A percentile compares a stretch with the other conserved stretches of the same genome.
Evolutionary conservation across 139 green algal species (phyloP).

Genomic region (Prasinococcaceae sp.): DNA sequence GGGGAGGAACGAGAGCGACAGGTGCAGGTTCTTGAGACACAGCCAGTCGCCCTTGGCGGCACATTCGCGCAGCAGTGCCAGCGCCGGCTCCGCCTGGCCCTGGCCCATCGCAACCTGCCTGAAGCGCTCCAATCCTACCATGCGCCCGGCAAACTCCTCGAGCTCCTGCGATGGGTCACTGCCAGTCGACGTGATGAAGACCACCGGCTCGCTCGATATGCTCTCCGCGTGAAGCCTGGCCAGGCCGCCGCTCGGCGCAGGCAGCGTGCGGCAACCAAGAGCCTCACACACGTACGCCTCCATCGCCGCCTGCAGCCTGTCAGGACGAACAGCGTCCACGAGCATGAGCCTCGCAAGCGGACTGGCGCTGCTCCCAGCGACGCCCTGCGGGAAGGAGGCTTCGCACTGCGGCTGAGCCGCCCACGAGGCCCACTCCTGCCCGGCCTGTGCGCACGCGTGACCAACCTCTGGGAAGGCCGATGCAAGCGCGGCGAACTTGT

Average conservation of each 20-base stretch:
- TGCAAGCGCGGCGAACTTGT: too few relatives aligned
- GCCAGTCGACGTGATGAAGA: conserved; percentile 58
- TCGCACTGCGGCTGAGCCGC: too few relatives aligned
- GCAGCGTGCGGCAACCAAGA: conserved; percentile 33
- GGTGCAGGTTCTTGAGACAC: conserved; percentile 71
- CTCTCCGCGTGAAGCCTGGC: not conserved
- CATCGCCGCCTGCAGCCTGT: conserved; percentile 41
- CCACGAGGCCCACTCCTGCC: too few relatives aligned
- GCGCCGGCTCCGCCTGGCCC: conserved; percentile 48
- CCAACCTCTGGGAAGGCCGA: too few relatives aligned
- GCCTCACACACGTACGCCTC: conserved; percentile 25
- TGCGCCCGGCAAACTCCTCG: conserved; percentile 32
- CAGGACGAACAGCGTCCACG: conserved; percentile 31
- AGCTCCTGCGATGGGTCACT: conserved; percentile 63
- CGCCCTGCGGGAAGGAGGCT: too few relatives aligned
- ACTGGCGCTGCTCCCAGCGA: not conserved
- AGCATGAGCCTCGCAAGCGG: conserved; percentile 44
- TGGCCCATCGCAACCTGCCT: conserved; percentile 71
- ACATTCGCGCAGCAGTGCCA: conserved; percentile 50
- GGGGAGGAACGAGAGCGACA: conserved; percentile 55
- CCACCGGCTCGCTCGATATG: conserved; percentile 25
- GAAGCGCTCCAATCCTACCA: conserved; percentile 24
- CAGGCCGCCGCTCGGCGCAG: conserved; percentile 30
- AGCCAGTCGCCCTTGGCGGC: conserved; percentile 47
- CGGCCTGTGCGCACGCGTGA: too few relatives aligned